A percentile compares a stretch with the other conserved stretches of the same genome.
These are phyloP conservation scores for Thinopyrum elongatum DNA, from an alignment of 176 grass and related monocot species.

Conservation along the genomic window DNA sequence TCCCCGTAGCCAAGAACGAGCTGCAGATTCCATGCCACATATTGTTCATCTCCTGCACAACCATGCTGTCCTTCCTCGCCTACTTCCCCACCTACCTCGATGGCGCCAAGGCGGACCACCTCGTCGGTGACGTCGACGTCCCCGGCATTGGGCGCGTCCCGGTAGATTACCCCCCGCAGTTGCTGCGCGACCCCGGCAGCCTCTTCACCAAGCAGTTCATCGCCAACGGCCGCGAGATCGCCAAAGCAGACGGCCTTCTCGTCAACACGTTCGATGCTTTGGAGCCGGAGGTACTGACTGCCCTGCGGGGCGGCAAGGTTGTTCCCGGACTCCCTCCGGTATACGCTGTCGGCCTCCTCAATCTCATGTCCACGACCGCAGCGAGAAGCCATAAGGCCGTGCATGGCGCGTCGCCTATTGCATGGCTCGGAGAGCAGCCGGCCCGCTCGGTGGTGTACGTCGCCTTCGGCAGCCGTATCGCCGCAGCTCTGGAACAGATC, in stretches of 20 bases:
- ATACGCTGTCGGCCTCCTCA: constrained; percentile 35
- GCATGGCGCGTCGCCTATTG: not conserved
- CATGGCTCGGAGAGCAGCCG: constrained; percentile 55
- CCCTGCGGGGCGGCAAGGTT: constrained; percentile 38
- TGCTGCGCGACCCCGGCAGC: constrained; percentile 39
- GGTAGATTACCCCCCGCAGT: not conserved
- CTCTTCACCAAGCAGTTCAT: constrained; percentile 55
- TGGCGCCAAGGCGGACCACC: not conserved
- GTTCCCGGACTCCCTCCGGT: constrained; percentile 32
- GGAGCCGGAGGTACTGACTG: constrained; percentile 46
- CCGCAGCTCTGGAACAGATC: constrained; percentile 31
- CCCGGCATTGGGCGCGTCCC: constrained; percentile 20
- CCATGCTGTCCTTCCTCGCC: constrained; percentile 46
- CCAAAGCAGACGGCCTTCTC: constrained; percentile 30
- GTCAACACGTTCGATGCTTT: constrained; percentile 60
- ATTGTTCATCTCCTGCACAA: constrained; percentile 44
- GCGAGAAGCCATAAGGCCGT: no score
- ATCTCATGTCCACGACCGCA: not conserved
- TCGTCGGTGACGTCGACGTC: constrained; percentile 42
- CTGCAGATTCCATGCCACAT: constrained; percentile 36
- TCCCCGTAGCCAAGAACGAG: constrained; percentile 24
- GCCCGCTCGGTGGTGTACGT: constrained; percentile 56
- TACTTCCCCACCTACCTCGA: constrained; percentile 37
- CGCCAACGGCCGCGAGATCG: constrained; percentile 25
- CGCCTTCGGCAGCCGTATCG: constrained; percentile 60